A percentile compares a stretch with the other conserved stretches of the same genome.
phyloP scores from a whole-genome alignment of 2,329 filamentous ascomycete species.

The Trematosphaeria pertusa region DNA sequence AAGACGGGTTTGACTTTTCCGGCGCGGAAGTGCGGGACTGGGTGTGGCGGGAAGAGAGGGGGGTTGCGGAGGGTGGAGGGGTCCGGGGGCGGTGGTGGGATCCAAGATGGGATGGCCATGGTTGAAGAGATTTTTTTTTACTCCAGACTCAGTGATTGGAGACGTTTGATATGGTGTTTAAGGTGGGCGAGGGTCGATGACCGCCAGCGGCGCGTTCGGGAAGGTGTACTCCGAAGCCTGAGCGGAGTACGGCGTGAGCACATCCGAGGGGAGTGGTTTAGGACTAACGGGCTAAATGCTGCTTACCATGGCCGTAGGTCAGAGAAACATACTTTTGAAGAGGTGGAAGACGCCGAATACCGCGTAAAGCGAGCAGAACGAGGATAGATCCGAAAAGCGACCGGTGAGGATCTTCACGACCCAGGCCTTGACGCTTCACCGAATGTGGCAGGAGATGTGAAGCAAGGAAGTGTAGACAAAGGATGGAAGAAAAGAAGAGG shows the following conservation, averaged over 20 bases:
- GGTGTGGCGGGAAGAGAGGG: slow-evolving; percentile 49
- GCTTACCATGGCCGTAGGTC: slow-evolving; percentile 10
- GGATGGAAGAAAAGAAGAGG: too few relatives aligned
- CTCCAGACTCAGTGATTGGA: not conserved
- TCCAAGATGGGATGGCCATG: slow-evolving; percentile 26
- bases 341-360: too few relatives aligned
- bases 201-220: not conserved
- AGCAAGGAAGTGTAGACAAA: too few relatives aligned
- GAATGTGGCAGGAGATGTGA: too few relatives aligned
- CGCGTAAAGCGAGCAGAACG: too few relatives aligned
- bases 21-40: slow-evolving; percentile 63
- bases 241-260: slow-evolving; percentile 10
- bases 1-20: slow-evolving; percentile 64
- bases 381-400: too few relatives aligned
- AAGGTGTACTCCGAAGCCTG: not conserved
- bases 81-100: slow-evolving; percentile 28
- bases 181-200: not conserved
- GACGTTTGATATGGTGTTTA: not conserved
- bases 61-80: slow-evolving; percentile 29
- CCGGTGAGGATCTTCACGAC: too few relatives aligned
- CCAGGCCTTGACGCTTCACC: too few relatives aligned
- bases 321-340: not conserved
- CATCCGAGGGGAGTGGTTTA: slow-evolving; percentile 5
- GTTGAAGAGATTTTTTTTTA: not conserved
- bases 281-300: not conserved